Conservation (phyloP, 2,329 filamentous ascomycete species). For the Diaporthe humulicola region DNA sequence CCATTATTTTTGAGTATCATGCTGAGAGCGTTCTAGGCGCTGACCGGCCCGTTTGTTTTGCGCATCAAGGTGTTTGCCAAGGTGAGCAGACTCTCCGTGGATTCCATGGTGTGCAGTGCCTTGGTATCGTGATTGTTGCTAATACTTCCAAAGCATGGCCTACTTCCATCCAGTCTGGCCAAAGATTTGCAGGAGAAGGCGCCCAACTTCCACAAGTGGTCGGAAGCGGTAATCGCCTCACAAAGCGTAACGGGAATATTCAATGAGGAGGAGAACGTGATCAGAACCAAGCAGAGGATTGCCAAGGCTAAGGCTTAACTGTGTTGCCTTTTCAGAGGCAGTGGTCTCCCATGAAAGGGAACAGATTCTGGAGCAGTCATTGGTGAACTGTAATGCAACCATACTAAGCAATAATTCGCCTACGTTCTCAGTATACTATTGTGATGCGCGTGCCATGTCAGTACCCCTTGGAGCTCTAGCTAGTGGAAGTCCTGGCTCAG, state of each 20-base stretch:
- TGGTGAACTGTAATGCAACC: not conserved
- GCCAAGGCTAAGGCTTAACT: conserved; percentile 43
- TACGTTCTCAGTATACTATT: not conserved
- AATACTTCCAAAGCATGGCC: conserved; percentile 56
- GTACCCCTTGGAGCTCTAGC: no score
- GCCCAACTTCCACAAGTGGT: conserved; percentile 80
- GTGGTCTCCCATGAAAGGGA: accelerated
- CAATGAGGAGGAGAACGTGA: conserved; percentile 63
- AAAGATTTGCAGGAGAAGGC: conserved; percentile 63
- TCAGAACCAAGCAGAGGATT: conserved; percentile 56
- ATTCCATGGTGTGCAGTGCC: accelerated
- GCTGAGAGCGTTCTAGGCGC: conserved; percentile 38
- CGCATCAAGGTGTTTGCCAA: conserved; percentile 43
- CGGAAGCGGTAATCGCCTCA: conserved; percentile 68
- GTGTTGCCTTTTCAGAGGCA: no score
- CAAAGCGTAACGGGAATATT: conserved; percentile 77
- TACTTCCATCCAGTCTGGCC: conserved; percentile 64
- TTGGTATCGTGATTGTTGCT: not conserved
- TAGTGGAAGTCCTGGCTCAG: no score
- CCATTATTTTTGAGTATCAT: not conserved
- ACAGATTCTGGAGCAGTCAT: not conserved
- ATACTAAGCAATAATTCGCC: not conserved
- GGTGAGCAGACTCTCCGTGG: not conserved
- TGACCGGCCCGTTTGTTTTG: conserved; percentile 44
- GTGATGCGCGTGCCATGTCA: not conserved